phyloP scores from a whole-genome alignment of 257 asterid species.

The Solanum lignicaule region DNA sequence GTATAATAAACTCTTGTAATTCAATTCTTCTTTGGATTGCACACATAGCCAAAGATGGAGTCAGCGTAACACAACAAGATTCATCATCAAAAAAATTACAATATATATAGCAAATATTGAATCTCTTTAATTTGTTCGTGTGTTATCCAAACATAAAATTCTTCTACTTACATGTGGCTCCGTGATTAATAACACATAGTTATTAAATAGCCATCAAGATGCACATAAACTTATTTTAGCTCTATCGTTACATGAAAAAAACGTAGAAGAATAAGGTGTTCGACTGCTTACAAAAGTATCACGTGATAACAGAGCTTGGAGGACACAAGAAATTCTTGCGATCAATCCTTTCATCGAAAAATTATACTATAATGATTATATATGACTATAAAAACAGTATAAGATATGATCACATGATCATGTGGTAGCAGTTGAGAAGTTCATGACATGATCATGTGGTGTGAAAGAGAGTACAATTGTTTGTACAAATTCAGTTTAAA shows the following conservation, averaged over 20 bases:
- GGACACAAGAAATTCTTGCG: neutral
- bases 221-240: neutral
- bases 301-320: neutral
- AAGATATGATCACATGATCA: neutral
- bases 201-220: neutral
- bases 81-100: neutral
- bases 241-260: neutral
- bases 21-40: fast-evolving
- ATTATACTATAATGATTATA: neutral
- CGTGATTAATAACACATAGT: neutral
- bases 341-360: neutral
- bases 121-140: neutral
- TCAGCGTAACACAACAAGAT: neutral
- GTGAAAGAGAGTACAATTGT: neutral
- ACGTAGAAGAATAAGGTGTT: no score
- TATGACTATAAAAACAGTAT: neutral
- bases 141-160: no score
- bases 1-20: neutral
- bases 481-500: neutral
- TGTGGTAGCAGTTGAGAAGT: neutral
- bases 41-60: neutral
- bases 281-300: neutral
- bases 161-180: neutral
- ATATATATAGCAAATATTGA: neutral
- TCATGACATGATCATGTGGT: slow-evolving; percentile 1